Evolutionary conservation across 768 basidiomycete species (phyloP).

Genomic region (Russula brevipes): DNA sequence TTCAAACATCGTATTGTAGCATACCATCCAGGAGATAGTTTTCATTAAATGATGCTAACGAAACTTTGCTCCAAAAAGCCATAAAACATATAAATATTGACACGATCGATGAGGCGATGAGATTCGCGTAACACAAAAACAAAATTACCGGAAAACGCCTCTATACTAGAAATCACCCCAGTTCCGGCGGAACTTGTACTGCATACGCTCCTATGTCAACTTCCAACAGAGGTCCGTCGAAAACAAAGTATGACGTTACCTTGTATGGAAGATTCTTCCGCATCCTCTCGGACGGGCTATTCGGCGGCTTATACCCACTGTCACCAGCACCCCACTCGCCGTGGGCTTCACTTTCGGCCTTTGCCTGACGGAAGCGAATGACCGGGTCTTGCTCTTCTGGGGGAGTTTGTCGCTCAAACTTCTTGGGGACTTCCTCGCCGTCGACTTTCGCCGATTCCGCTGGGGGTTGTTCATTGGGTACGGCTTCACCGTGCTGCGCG

Average conservation of each 20-base stretch:
- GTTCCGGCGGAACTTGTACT: constrained; percentile 86
- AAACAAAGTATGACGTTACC: constrained; percentile 41
- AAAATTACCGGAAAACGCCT: too few relatives aligned
- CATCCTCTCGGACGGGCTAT: constrained; percentile 68
- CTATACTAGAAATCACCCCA: constrained; percentile 63
- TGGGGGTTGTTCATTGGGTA: constrained; percentile 6
- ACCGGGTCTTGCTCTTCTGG: constrained; percentile 67
- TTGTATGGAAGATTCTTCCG: constrained; percentile 85
- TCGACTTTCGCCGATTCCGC: constrained; percentile 3
- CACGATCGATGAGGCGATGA: not conserved
- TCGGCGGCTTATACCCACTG: constrained; percentile 68
- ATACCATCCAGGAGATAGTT: not conserved
- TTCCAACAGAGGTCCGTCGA: constrained; percentile 27
- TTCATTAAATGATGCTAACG: constrained; percentile 3
- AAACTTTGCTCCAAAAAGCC: not conserved
- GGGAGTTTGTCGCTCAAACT: constrained; percentile 46
- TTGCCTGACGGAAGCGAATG: constrained; percentile 53
- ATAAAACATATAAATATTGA: constrained; percentile 11
- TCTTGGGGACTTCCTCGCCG: constrained; percentile 34
- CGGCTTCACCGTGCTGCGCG: constrained; percentile 37
- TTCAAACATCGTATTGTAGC: constrained; percentile 2
- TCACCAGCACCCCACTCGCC: constrained; percentile 70
- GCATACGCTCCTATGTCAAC: constrained; percentile 57
- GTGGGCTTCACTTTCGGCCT: constrained; percentile 46
- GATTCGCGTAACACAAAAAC: not conserved